Percentiles rank a stretch among this genome's conserved stretches.
Conservation (phyloP, 2,329 filamentous ascomycete species). For the Apiospora malaysiana region DNA sequence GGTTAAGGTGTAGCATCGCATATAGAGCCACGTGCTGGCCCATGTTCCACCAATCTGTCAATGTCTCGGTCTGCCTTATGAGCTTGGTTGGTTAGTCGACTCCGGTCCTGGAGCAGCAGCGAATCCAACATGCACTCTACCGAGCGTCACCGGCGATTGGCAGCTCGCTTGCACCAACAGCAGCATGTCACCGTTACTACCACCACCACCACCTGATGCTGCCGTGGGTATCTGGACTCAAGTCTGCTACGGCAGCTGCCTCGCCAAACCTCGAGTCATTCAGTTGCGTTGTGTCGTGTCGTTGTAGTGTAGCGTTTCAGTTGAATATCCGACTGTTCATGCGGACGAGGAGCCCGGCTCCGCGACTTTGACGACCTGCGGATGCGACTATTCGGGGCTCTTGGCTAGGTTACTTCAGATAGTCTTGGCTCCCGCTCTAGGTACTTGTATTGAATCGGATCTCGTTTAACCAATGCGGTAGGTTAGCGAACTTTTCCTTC, state of each 20-base stretch:
- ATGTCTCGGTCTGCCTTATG: background rate
- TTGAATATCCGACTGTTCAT: background rate
- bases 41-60: background rate
- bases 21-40: conserved; percentile 1
- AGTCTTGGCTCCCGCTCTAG: background rate
- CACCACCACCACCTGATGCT: background rate
- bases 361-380: background rate
- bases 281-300: background rate
- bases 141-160: too few relatives aligned
- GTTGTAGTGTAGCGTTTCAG: background rate
- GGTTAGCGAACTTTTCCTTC: background rate
- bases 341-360: background rate
- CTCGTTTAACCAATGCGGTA: background rate
- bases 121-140: background rate
- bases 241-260: too few relatives aligned
- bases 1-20: background rate
- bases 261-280: conserved; percentile 3
- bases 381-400: too few relatives aligned
- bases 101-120: background rate
- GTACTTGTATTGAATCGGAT: background rate
- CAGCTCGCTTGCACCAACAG: background rate
- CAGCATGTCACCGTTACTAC: too few relatives aligned
- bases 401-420: too few relatives aligned
- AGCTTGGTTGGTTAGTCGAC: background rate
- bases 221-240: too few relatives aligned